Base-by-base conservation (phyloP, 2,329 filamentous ascomycete species). In the Dryadomyces sulphureus region DNA sequence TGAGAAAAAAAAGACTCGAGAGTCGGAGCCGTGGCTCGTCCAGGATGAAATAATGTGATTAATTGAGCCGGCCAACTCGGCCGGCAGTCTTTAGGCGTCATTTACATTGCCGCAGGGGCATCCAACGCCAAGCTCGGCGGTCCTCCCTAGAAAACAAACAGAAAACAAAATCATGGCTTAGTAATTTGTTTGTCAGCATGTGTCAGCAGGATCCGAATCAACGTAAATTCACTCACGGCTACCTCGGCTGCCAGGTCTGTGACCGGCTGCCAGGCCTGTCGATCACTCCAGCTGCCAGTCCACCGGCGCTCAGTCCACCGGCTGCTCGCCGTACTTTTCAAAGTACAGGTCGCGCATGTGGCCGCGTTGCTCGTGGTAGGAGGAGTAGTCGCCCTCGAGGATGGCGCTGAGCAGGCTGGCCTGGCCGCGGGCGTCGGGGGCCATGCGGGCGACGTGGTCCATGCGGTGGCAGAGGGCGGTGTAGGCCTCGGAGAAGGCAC, bases 341-440 rank as follows among this genome's bases (percentile, higher is more conserved):
- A 66, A 62, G 46, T 74, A 73, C 2, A 82, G 59, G 32, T 66
- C 62, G 44, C 66, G 65, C 8, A 89, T 64, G 52, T 73, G 81
- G 12, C 72, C 65, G 45, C 88, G 75, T 60, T 93, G 85, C 38
- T 69, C 61, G 19, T 73, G 66, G 57, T 93, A 93, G 2, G 77
- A 75, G 6, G 73, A 72, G 61, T 94, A 96, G 56, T 94, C 81
- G 45, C 85, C 88, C 11, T 73, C 81, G 45, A 93, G 66, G 35
- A 94, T 72, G 35, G 77, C 70, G 30, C 75, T 75, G 7, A 96
- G 72, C 21, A 95, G 75, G 56, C 79, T 84, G 41, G 58, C 51
- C 25, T 53, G 51, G 14, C 50, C 47, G 25, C 50, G 47, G 20
- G 57, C 54, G 17, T 59, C 57, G 1, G 52, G 45, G 0, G 59